These are phyloP conservation scores for Rhodosporidiobolus odoratus DNA, from an alignment of 768 basidiomycete genomes.

Conservation along the genomic window DNA sequence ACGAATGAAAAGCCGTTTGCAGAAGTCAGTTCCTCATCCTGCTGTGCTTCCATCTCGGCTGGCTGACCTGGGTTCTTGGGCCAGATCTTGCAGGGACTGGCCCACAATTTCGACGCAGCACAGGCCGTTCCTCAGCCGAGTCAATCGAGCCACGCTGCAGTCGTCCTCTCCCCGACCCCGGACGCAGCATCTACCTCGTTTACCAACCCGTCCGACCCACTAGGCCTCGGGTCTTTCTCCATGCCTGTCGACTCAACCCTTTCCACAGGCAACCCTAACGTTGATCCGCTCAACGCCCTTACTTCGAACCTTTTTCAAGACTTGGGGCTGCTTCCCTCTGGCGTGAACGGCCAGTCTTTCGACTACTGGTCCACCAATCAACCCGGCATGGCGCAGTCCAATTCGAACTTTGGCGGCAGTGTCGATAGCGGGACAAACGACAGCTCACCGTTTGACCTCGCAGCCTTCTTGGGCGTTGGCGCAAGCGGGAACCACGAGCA, in stretches of 20 bases:
- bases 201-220: not conserved
- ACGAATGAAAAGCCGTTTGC: slow-evolving; percentile 9
- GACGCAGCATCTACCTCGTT: not conserved
- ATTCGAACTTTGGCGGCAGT: no score
- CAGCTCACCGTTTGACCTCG: slow-evolving; percentile 1
- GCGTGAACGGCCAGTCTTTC: not conserved
- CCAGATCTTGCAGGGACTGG: slow-evolving; percentile 2
- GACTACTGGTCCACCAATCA: slow-evolving; percentile 14
- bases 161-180: not conserved
- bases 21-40: slow-evolving; percentile 6
- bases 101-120: not conserved
- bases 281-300: not conserved
- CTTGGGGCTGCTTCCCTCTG: not conserved
- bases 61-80: not conserved
- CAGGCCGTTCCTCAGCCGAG: no score
- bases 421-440: not conserved
- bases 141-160: not conserved
- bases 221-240: not conserved
- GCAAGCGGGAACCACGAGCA: not conserved
- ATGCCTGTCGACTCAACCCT: not conserved
- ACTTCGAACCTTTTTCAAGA: not conserved
- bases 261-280: not conserved
- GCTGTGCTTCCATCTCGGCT: no score
- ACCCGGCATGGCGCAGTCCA: not conserved
- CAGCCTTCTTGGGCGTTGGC: slow-evolving; percentile 13